Conservation (phyloP, 202 grass and related monocot genomes). For the Miscanthus sacchariflorus region DNA sequence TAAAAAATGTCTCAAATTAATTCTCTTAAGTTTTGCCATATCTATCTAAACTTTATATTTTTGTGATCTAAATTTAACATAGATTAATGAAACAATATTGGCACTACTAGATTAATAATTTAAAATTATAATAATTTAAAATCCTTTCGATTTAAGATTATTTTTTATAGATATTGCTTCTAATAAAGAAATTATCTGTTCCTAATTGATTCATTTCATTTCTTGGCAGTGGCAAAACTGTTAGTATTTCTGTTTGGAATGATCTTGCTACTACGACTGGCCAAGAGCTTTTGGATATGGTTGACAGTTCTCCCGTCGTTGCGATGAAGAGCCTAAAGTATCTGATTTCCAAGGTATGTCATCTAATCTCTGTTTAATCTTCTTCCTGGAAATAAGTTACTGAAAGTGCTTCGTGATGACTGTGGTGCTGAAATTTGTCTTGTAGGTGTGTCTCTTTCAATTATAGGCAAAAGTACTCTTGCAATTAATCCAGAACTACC, state of each 20-base stretch:
- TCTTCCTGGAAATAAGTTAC: not conserved
- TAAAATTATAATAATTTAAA: not conserved
- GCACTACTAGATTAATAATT: not conserved
- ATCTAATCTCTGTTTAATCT: conserved; percentile 1
- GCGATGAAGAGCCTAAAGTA: conserved; percentile 86
- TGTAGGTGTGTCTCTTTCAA: conserved; percentile 84
- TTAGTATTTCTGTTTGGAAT: conserved; percentile 82
- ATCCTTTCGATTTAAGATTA: not conserved
- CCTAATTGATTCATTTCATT: conserved; percentile 1
- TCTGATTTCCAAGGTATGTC: conserved; percentile 93
- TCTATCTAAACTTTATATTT: not conserved
- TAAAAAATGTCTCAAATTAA: no score
- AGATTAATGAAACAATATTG: not conserved
- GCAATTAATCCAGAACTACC: conserved; percentile 74
- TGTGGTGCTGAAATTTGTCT: conserved; percentile 19
- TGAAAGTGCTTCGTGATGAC: not conserved
- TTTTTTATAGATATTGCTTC: not conserved
- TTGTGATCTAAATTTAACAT: not conserved
- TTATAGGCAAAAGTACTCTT: conserved; percentile 81
- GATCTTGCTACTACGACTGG: conserved; percentile 88
- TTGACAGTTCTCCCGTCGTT: conserved; percentile 74
- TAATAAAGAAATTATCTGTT: not conserved
- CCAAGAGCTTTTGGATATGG: conserved; percentile 87
- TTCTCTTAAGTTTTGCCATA: not conserved
- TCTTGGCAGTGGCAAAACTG: conserved; percentile 81